These are phyloP conservation scores for Exutisphaerella laricina DNA, from an alignment of 2,329 filamentous ascomycete species.

Conservation along the genomic window DNA sequence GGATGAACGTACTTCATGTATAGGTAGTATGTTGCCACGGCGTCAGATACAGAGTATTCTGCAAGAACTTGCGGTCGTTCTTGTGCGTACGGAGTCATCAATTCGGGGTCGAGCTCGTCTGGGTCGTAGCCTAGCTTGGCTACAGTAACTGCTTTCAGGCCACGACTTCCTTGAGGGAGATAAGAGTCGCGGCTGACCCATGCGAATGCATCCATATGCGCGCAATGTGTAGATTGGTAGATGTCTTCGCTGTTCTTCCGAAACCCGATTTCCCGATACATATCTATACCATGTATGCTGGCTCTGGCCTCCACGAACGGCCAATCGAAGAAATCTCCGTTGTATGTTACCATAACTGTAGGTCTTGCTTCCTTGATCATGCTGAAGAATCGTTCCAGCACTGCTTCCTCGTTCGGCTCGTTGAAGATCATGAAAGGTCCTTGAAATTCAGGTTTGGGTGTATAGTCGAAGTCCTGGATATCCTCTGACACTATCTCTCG, in stretches of 20 bases:
- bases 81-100: constrained; percentile 85
- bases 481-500: constrained; percentile 96
- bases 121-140: constrained; percentile 98
- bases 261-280: constrained; percentile 99
- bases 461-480: constrained; percentile 97
- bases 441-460: constrained; percentile 90
- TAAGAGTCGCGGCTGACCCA: constrained; percentile 99
- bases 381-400: constrained; percentile 87
- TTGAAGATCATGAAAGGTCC: constrained; percentile 98
- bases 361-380: constrained; percentile 93
- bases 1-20: constrained; percentile 99
- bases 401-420: constrained; percentile 81
- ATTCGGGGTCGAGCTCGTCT: constrained; percentile 91
- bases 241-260: constrained; percentile 92
- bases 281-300: constrained; percentile 92
- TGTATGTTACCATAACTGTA: constrained; percentile 99
- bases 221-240: constrained; percentile 92
- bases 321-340: constrained; percentile 99
- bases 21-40: constrained; percentile 95
- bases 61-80: constrained; percentile 91
- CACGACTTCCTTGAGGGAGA: constrained; percentile 91
- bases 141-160: constrained; percentile 94
- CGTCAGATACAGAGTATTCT: constrained; percentile 98
- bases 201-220: constrained; percentile 98
- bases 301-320: constrained; percentile 93